phyloP scores from a whole-genome alignment of 108 stramenopile species.

The Poteriospumella lacustris region DNA sequence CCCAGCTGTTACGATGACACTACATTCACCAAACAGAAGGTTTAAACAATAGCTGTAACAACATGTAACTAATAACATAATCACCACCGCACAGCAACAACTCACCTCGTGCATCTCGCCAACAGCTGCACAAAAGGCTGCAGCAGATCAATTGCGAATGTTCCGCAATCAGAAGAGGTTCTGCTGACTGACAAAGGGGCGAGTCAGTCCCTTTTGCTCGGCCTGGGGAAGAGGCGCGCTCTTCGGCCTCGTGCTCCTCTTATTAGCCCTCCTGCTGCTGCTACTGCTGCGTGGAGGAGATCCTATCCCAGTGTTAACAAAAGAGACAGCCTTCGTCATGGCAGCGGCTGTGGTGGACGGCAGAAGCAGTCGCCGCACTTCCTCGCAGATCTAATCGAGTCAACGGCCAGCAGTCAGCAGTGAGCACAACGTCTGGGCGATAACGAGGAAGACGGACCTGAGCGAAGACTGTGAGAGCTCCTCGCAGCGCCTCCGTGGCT shows the following conservation, averaged over 20 bases:
- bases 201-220: not conserved
- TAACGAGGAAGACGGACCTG: slow-evolving; percentile 2
- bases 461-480: slow-evolving; percentile 6
- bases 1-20: not conserved
- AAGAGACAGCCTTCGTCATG: slow-evolving; percentile 6
- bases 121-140: slow-evolving; percentile 17
- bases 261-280: slow-evolving; percentile 1
- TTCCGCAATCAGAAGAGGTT: slow-evolving; percentile 2
- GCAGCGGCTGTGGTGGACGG: slow-evolving; percentile 5
- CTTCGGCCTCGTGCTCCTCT: slow-evolving; percentile 5
- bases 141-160: slow-evolving; percentile 5
- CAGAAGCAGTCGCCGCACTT: slow-evolving; percentile 6
- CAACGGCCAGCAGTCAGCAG: slow-evolving; percentile 1
- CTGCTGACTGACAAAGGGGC: not conserved
- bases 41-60: not conserved
- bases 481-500: slow-evolving; percentile 5
- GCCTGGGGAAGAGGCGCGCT: slow-evolving; percentile 5
- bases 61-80: not conserved
- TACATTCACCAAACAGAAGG: not conserved
- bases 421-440: slow-evolving; percentile 1
- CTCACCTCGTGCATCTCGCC: slow-evolving; percentile 10
- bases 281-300: not conserved
- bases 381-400: slow-evolving; percentile 6
- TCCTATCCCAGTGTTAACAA: slow-evolving; percentile 3
- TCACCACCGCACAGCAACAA: not conserved